Percentiles rank a stretch among this genome's conserved stretches.
These are phyloP conservation scores for Monoraphidium neglectum DNA, from an alignment of 139 green algal genomes.

Conservation along the genomic window DNA sequence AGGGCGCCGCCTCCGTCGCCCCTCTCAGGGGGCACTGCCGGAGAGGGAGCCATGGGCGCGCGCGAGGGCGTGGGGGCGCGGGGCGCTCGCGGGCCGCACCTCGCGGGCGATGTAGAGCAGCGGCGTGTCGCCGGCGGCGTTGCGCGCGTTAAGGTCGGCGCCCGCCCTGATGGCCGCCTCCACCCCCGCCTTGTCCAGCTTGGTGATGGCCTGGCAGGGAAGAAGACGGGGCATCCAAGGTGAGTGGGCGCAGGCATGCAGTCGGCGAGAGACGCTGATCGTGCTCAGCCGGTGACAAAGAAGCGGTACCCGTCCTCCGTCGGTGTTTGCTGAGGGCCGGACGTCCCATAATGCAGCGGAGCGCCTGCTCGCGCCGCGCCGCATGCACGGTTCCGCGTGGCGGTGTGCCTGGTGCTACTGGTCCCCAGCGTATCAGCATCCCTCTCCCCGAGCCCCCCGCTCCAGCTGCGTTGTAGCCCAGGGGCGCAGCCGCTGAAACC, in stretches of 20 bases:
- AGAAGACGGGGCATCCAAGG: background rate
- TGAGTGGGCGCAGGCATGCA: background rate
- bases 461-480: no score
- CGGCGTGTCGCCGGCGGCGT: slow-evolving; percentile 31
- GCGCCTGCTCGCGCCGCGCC: no score
- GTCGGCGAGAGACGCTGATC: background rate
- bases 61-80: background rate
- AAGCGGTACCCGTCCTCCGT: background rate
- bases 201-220: slow-evolving; percentile 18
- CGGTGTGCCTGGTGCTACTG: no score
- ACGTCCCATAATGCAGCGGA: no score
- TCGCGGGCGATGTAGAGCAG: slow-evolving; percentile 44
- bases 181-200: slow-evolving; percentile 37
- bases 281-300: background rate
- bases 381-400: no score
- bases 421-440: no score
- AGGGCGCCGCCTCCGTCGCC: background rate
- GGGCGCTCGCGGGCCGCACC: background rate
- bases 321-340: no score
- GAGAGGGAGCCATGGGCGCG: no score
- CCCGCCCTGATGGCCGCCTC: slow-evolving; percentile 13
- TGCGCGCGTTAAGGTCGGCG: slow-evolving; percentile 28
- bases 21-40: no score
- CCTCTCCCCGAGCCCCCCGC: no score
- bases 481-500: no score